phyloP scores from a whole-genome alignment of 192 early-diverging fungal species.

The Endogone sp. region DNA sequence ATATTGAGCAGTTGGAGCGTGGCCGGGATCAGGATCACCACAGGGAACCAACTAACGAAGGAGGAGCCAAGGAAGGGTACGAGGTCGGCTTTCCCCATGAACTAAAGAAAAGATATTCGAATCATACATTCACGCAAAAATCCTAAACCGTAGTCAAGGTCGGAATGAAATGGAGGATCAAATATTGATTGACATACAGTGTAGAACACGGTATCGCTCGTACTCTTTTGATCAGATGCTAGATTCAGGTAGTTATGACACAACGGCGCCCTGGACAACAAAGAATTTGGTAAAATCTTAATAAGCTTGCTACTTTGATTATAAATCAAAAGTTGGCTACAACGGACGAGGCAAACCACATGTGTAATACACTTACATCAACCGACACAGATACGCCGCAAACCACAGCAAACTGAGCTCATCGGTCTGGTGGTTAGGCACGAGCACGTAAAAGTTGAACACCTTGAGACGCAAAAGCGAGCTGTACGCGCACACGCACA shows the following conservation, averaged over 20 bases:
- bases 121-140: too few relatives aligned
- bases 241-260: constrained; percentile 94
- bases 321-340: too few relatives aligned
- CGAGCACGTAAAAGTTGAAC: constrained; percentile 85
- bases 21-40: constrained; percentile 78
- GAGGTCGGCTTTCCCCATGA: constrained; percentile 83
- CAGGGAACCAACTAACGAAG: constrained; percentile 85
- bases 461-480: constrained; percentile 87
- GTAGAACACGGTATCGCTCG: constrained; percentile 43
- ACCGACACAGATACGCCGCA: constrained; percentile 85
- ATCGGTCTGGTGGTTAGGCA: constrained; percentile 92
- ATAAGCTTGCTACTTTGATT: too few relatives aligned
- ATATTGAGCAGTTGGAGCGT: constrained; percentile 75
- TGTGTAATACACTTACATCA: constrained; percentile 61
- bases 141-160: too few relatives aligned
- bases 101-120: constrained; percentile 28
- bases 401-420: constrained; percentile 88
- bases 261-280: constrained; percentile 52
- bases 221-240: constrained; percentile 39
- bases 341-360: too few relatives aligned
- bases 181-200: constrained; percentile 18
- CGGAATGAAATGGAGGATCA: not conserved
- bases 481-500: constrained; percentile 91
- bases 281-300: not conserved
- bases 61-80: constrained; percentile 84